Evolutionary conservation across 1,139 yeast genomes (phyloP).

Genomic region (Blastobotrys proliferans): DNA sequence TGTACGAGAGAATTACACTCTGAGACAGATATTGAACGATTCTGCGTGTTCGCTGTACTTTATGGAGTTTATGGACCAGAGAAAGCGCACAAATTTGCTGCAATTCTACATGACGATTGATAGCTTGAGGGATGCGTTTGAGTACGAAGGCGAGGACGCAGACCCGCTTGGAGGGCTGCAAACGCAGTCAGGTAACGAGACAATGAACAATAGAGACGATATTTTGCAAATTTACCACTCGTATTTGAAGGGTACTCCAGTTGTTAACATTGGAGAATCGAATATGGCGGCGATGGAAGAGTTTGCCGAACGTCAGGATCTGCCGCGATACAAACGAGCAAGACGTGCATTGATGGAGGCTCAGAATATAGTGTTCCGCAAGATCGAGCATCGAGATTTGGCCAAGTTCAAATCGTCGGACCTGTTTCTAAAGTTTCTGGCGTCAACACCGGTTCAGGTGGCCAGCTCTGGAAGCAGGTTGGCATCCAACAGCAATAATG

Average conservation of each 20-base stretch:
- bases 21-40: conserved; percentile 43
- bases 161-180: conserved; percentile 30
- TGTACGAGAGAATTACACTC: conserved; percentile 31
- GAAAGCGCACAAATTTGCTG: conserved; percentile 43
- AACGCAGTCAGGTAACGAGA: conserved; percentile 1
- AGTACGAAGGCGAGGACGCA: conserved; percentile 27
- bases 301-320: conserved; percentile 25
- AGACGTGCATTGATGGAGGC: conserved; percentile 53
- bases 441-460: conserved; percentile 35
- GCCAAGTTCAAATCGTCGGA: conserved; percentile 56
- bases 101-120: conserved; percentile 69
- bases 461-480: conserved; percentile 1
- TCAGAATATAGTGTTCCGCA: conserved; percentile 49
- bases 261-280: conserved; percentile 22
- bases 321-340: conserved; percentile 36
- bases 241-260: conserved; percentile 36
- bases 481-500: conserved; percentile 9
- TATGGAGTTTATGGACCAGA: conserved; percentile 52
- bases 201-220: conserved; percentile 27
- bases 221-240: conserved; percentile 41
- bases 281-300: conserved; percentile 24
- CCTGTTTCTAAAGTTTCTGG: conserved; percentile 43
- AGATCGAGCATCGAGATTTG: conserved; percentile 50
- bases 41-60: conserved; percentile 49
- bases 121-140: conserved; percentile 66